Evolutionary conservation across 2,329 filamentous ascomycete genomes (phyloP).

Genomic region (Elsinoe ampelina): DNA sequence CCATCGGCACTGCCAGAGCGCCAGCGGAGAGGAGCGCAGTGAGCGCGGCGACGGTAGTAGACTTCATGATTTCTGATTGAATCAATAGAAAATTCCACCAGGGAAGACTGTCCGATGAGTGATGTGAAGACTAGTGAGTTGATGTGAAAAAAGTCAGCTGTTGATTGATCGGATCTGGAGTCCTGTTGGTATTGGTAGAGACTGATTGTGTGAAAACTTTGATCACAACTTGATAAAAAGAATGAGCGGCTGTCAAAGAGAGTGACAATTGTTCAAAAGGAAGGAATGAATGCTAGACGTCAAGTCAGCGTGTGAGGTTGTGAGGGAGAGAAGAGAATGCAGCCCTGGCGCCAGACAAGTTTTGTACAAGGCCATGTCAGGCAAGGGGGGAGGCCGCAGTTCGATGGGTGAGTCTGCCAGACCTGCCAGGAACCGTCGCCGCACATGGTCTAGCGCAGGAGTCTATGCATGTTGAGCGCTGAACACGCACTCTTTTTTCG

Average conservation of each 20-base stretch:
- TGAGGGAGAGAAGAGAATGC: slow-evolving; percentile 1
- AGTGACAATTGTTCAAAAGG: background rate
- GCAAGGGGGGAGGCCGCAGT: background rate
- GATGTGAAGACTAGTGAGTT: background rate
- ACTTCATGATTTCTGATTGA: slow-evolving; percentile 5
- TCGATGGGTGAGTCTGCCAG: background rate
- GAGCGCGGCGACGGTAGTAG: slow-evolving; percentile 10
- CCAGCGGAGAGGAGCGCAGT: slow-evolving; percentile 11
- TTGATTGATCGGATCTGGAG: background rate
- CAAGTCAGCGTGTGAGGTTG: slow-evolving; percentile 12
- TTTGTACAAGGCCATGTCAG: slow-evolving; percentile 11
- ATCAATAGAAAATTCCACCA: background rate
- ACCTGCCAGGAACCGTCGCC: background rate
- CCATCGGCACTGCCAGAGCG: slow-evolving; percentile 14
- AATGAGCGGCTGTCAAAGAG: slow-evolving; percentile 9
- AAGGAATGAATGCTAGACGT: slow-evolving; percentile 14
- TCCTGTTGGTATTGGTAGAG: slow-evolving; percentile 2
- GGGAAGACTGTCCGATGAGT: background rate
- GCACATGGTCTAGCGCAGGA: slow-evolving; percentile 6
- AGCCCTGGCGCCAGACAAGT: slow-evolving; percentile 1
- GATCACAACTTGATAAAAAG: background rate
- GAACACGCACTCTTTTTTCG: slow-evolving; percentile 9
- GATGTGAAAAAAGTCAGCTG: no score
- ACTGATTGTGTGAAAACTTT: background rate
- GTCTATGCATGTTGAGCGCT: slow-evolving; percentile 12